A percentile compares a stretch with the other conserved stretches of the same genome.
Evolutionary conservation across 2,329 filamentous ascomycete species (phyloP).

Genomic region (Pseudofabraea citricarpa): DNA sequence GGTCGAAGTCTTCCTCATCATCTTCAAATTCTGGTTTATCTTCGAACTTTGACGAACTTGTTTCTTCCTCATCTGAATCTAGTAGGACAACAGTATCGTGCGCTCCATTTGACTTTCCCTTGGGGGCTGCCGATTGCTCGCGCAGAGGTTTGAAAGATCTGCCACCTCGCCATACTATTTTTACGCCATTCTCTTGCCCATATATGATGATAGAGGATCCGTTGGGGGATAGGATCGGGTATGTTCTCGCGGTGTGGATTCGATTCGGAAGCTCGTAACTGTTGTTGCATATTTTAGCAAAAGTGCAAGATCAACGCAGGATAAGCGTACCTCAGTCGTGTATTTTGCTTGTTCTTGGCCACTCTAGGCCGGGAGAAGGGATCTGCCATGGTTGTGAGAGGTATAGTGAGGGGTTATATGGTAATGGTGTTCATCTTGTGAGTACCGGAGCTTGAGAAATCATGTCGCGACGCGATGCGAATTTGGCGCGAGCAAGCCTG

Average conservation of each 20-base stretch:
- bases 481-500: too few species aligned
- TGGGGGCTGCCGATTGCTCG: conserved; percentile 21
- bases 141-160: conserved; percentile 49
- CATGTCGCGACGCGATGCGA: neutral
- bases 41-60: conserved; percentile 33
- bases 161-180: conserved; percentile 58
- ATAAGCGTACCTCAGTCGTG: conserved; percentile 21
- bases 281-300: neutral
- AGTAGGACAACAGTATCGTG: conserved; percentile 57
- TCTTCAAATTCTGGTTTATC: conserved; percentile 58
- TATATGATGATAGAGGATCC: conserved; percentile 60
- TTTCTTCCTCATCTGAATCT: conserved; percentile 52
- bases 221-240: conserved; percentile 57
- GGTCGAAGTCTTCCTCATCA: conserved; percentile 33
- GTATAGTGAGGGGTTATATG: neutral
- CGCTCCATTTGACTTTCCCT: conserved; percentile 47
- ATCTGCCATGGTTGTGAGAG: neutral
- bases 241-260: conserved; percentile 54
- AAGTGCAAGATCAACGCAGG: neutral
- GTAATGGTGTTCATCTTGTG: neutral
- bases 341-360: conserved; percentile 18
- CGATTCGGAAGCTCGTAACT: conserved; percentile 57
- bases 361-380: conserved; percentile 19
- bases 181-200: conserved; percentile 59
- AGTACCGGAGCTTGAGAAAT: neutral